phyloP scores from a whole-genome alignment of 2,329 filamentous ascomycete species.

The Epichloe glyceriae region DNA sequence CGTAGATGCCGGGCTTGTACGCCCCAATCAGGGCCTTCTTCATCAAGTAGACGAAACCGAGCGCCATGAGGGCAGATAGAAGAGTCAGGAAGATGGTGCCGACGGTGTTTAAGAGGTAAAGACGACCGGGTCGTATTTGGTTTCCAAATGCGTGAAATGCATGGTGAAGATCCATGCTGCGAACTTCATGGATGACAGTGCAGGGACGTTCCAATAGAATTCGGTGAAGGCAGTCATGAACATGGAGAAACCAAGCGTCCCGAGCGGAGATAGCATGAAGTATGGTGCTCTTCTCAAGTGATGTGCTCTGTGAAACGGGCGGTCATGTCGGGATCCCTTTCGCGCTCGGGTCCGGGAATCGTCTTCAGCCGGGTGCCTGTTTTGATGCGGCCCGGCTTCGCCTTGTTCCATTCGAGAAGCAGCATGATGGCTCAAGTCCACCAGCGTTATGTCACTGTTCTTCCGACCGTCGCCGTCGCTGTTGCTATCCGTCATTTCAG shows the following conservation, averaged over 20 bases:
- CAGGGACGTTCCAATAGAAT: slow-evolving; percentile 38
- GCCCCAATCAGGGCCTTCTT: slow-evolving; percentile 42
- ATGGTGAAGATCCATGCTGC: slow-evolving; percentile 21
- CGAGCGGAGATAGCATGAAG: slow-evolving; percentile 31
- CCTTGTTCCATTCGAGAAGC: slow-evolving; percentile 5
- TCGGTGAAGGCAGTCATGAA: slow-evolving; percentile 31
- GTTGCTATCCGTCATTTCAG: slow-evolving; percentile 3
- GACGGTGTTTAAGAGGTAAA: slow-evolving; percentile 26
- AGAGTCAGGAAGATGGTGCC: slow-evolving; percentile 29
- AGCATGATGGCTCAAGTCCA: slow-evolving; percentile 3
- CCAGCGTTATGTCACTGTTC: slow-evolving; percentile 14
- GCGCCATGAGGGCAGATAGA: slow-evolving; percentile 28
- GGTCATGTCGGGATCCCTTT: slow-evolving; percentile 33
- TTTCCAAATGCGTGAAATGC: slow-evolving; percentile 11
- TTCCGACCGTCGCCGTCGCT: slow-evolving; percentile 11
- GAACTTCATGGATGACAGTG: slow-evolving; percentile 34
- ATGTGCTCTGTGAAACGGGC: slow-evolving; percentile 36
- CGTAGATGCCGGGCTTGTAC: slow-evolving; percentile 36
- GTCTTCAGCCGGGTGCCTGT: slow-evolving; percentile 4
- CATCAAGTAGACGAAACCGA: slow-evolving; percentile 28
- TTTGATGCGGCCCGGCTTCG: neutral
- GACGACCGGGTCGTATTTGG: slow-evolving; percentile 19
- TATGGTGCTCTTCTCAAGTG: slow-evolving; percentile 27
- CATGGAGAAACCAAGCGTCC: slow-evolving; percentile 36
- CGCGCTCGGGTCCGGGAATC: neutral